A percentile compares a stretch with the other conserved stretches of the same genome.
phyloP scores from a whole-genome alignment of 1,139 yeast species.

The Hyphopichia fennica region DNA sequence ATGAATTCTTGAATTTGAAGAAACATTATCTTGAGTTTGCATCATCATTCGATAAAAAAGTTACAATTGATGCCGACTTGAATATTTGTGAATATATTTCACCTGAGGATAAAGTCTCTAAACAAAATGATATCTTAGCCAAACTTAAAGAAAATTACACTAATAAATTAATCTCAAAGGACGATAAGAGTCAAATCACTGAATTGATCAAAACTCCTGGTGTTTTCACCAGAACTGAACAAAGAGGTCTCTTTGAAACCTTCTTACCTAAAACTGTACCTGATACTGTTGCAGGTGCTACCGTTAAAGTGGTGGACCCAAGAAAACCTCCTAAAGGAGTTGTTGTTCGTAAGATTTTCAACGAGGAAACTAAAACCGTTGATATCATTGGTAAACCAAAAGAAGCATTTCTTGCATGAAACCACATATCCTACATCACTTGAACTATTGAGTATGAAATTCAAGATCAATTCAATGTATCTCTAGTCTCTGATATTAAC shows the following conservation, averaged over 20 bases:
- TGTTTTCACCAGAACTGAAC: constrained; percentile 26
- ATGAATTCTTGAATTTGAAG: constrained; percentile 22
- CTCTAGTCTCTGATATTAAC: too few relatives aligned
- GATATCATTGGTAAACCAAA: constrained; percentile 39
- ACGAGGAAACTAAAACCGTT: constrained; percentile 27
- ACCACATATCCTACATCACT: not conserved
- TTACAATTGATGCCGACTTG: constrained; percentile 31
- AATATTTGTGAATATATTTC: constrained; percentile 20
- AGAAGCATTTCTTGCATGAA: constrained; percentile 23
- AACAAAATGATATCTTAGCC: constrained; percentile 18
- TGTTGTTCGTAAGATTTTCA: constrained; percentile 33
- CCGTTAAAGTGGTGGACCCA: constrained; percentile 25
- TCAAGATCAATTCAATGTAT: too few relatives aligned
- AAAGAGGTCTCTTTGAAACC: constrained; percentile 18
- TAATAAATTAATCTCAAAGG: constrained; percentile 22
- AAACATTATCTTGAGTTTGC: constrained; percentile 26
- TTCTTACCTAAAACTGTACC: constrained; percentile 40
- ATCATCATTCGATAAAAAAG: constrained; percentile 20
- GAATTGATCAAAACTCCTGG: constrained; percentile 37
- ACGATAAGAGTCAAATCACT: constrained; percentile 24
- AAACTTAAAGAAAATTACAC: constrained; percentile 20
- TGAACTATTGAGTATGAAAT: too few relatives aligned
- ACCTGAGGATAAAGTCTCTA: constrained; percentile 17
- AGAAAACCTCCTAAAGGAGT: constrained; percentile 36
- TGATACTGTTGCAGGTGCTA: constrained; percentile 34